Percentiles rank a stretch among this genome's conserved stretches.
Evolutionary conservation across 805 yeast genomes (phyloP).

Genomic region (Wilhelminamyces savonicus): DNA sequence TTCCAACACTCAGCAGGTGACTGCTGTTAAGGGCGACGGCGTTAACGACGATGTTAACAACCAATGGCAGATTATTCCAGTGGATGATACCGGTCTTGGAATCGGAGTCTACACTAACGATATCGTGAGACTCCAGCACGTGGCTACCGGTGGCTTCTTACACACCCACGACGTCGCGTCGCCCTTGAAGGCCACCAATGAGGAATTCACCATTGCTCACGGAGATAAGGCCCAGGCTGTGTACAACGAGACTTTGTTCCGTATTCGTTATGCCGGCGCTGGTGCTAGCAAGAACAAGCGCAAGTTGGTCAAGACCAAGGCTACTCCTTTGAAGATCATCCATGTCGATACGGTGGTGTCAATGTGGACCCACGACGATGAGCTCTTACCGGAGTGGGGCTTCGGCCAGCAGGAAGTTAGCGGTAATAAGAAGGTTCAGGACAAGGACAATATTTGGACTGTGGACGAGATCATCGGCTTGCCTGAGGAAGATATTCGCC

Average conservation of each 20-base stretch:
- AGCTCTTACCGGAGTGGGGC: conserved; percentile 91
- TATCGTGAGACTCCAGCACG: conserved; percentile 71
- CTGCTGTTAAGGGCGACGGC: conserved; percentile 47
- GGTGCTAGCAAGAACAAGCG: conserved; percentile 38
- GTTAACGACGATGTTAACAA: conserved; percentile 53
- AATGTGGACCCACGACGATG: conserved; percentile 87
- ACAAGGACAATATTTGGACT: conserved; percentile 65
- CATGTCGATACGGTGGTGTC: conserved; percentile 89
- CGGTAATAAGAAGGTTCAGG: conserved; percentile 80
- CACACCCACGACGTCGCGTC: conserved; percentile 96
- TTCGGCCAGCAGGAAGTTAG: conserved; percentile 87
- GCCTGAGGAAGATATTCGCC: conserved; percentile 48
- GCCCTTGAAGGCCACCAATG: conserved; percentile 85
- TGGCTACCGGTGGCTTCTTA: conserved; percentile 70
- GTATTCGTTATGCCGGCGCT: conserved; percentile 46
- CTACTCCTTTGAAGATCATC: conserved; percentile 59
- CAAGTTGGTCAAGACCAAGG: conserved; percentile 59
- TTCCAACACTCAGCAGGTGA: conserved; percentile 91
- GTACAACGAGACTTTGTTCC: conserved; percentile 73
- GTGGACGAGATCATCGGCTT: conserved; percentile 66
- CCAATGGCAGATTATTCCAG: conserved; percentile 82
- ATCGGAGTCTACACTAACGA: conserved; percentile 58
- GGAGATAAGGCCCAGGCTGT: conserved; percentile 49
- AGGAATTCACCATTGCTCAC: conserved; percentile 77
- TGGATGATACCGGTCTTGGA: conserved; percentile 22